Conservation (phyloP, 768 basidiomycete species). For the Albatrellus ellisii region DNA sequence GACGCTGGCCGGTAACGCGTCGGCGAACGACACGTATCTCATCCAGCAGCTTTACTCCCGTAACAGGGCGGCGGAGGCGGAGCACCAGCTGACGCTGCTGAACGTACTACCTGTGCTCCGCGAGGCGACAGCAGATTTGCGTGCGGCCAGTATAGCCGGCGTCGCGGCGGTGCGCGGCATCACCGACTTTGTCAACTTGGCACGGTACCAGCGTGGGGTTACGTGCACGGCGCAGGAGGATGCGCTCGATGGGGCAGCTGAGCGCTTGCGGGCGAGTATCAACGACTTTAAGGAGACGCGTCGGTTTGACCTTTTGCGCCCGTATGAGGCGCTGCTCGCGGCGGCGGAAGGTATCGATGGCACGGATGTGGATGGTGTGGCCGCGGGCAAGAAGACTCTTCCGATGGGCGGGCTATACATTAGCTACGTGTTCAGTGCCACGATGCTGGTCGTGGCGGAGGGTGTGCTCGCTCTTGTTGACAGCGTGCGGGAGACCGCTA, state of each 20-base stretch:
- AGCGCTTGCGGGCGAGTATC: constrained; percentile 17
- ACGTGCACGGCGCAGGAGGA: constrained; percentile 11
- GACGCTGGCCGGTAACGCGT: too few species aligned
- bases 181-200: constrained; percentile 23
- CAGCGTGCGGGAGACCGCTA: constrained; percentile 23
- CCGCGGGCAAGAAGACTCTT: constrained; percentile 10
- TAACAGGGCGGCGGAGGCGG: constrained; percentile 18
- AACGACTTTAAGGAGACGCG: constrained; percentile 20
- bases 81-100: constrained; percentile 19
- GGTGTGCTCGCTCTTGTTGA: constrained; percentile 25
- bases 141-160: constrained; percentile 18
- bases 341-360: constrained; percentile 7
- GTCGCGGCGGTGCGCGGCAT: constrained; percentile 17
- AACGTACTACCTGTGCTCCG: constrained; percentile 25
- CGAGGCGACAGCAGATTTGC: constrained; percentile 22
- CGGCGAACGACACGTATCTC: constrained; percentile 24
- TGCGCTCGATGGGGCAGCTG: constrained; percentile 18
- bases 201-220: constrained; percentile 18
- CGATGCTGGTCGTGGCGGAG: constrained; percentile 26
- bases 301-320: constrained; percentile 27
- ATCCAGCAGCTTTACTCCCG: constrained; percentile 21
- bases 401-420: constrained; percentile 33
- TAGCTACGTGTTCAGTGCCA: constrained; percentile 36
- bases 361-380: constrained; percentile 10
- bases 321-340: constrained; percentile 27